Evolutionary conservation across 768 basidiomycete species (phyloP).

Genomic region (Boletus patriciae): DNA sequence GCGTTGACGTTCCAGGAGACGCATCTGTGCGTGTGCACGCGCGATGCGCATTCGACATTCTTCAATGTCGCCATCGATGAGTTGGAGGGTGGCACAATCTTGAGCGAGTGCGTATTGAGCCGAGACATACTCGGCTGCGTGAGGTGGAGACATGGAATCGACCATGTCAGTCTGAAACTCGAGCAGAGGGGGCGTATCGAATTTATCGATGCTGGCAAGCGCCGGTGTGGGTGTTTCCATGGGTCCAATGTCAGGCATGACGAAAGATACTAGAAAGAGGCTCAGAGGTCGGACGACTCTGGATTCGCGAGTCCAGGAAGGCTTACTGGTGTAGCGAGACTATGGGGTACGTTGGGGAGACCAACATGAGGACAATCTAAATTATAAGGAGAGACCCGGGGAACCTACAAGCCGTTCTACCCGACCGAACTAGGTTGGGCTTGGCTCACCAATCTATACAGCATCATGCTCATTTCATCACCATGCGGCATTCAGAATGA

Average conservation of each 20-base stretch:
- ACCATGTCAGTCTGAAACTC: conserved; percentile 15
- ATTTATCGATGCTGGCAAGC: background rate
- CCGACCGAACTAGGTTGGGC: background rate
- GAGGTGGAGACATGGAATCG: conserved; percentile 26
- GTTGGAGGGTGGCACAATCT: conserved; percentile 17
- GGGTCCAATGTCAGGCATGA: background rate
- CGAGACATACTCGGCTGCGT: conserved; percentile 16
- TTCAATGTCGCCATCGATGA: conserved; percentile 17
- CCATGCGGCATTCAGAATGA: conserved; percentile 4
- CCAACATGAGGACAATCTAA: background rate
- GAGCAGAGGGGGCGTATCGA: background rate
- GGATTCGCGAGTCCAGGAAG: background rate
- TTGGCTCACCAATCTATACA: conserved; percentile 14
- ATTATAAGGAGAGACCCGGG: conserved; percentile 9
- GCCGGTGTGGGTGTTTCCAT: background rate
- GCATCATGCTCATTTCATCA: conserved; percentile 2
- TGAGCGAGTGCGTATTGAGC: conserved; percentile 19
- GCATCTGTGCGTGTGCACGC: conserved; percentile 15
- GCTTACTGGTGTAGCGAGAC: conserved; percentile 6
- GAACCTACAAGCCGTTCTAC: background rate
- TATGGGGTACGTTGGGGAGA: background rate
- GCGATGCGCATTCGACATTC: conserved; percentile 18
- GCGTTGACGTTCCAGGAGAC: conserved; percentile 22
- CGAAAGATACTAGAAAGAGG: conserved; percentile 4
- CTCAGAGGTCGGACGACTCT: background rate